Percentiles rank a stretch among this genome's conserved stretches.
phyloP scores from a whole-genome alignment of 495 filamentous ascomycete species.

The Aspergillus campestris region DNA sequence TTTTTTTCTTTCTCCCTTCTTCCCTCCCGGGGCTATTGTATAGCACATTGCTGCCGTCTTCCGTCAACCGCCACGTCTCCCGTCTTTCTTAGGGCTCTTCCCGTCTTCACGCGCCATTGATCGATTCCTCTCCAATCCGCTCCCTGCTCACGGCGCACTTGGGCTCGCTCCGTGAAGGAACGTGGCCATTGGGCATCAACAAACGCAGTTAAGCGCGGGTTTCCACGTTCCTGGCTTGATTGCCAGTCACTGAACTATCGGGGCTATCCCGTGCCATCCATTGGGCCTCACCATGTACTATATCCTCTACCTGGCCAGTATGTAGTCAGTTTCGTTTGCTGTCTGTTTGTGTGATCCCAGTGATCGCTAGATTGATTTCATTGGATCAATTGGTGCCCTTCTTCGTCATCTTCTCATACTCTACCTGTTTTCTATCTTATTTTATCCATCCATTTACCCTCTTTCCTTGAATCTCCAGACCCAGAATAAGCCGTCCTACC shows the following conservation, averaged over 20 bases:
- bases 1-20: conserved; percentile 17
- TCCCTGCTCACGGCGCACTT: too few relatives aligned
- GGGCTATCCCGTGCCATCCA: conserved; percentile 11
- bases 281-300: conserved; percentile 50
- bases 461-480: too few relatives aligned
- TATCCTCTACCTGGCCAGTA: conserved; percentile 61
- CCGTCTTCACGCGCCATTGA: conserved; percentile 8
- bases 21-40: conserved; percentile 8
- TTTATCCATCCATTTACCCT: background rate
- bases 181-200: conserved; percentile 28
- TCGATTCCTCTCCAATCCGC: conserved; percentile 3
- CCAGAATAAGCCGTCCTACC: too few relatives aligned
- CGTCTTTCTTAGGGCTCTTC: conserved; percentile 2
- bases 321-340: conserved; percentile 21
- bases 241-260: conserved; percentile 10
- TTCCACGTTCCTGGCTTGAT: conserved; percentile 27
- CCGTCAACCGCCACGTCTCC: conserved; percentile 6
- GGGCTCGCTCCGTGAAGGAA: background rate
- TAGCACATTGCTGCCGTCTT: conserved; percentile 5
- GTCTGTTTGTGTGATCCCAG: background rate
- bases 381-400: conserved; percentile 4
- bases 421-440: background rate
- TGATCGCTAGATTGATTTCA: background rate
- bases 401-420: background rate
- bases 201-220: conserved; percentile 13